Conservation (phyloP, 352 stramenopile species). For the Phytophthora fragariae region DNA sequence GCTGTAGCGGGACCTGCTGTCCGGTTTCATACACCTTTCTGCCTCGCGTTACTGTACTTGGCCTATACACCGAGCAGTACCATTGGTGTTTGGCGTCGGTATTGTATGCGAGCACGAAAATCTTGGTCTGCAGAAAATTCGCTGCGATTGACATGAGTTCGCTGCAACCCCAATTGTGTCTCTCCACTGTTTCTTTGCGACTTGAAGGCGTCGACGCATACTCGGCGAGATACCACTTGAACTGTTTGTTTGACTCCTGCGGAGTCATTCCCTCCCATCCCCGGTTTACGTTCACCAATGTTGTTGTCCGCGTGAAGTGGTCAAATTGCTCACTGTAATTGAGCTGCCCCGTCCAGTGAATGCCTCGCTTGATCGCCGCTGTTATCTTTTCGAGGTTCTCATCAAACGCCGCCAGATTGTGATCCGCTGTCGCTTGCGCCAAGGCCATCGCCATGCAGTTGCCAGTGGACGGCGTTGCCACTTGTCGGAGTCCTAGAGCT, state of each 20-base stretch:
- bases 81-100: neutral
- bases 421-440: constrained; percentile 1
- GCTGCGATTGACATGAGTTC: neutral
- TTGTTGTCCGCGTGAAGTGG: neutral
- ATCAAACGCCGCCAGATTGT: constrained; percentile 3
- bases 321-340: constrained; percentile 4
- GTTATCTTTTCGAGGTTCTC: neutral
- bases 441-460: constrained; percentile 26
- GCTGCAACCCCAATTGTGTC: constrained; percentile 8
- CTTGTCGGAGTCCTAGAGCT: neutral
- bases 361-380: constrained; percentile 1
- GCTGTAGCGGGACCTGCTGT: neutral
- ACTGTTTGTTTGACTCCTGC: constrained; percentile 7
- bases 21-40: neutral
- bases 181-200: neutral
- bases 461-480: neutral
- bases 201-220: neutral
- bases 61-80: neutral
- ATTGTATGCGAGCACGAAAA: neutral
- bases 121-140: neutral
- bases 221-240: constrained; percentile 20
- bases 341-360: neutral
- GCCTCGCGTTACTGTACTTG: neutral
- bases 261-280: constrained; percentile 1
- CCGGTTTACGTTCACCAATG: neutral